These are phyloP conservation scores for Calcarisporium arbuscula DNA, from an alignment of 2,329 filamentous ascomycete species.

Conservation along the genomic window DNA sequence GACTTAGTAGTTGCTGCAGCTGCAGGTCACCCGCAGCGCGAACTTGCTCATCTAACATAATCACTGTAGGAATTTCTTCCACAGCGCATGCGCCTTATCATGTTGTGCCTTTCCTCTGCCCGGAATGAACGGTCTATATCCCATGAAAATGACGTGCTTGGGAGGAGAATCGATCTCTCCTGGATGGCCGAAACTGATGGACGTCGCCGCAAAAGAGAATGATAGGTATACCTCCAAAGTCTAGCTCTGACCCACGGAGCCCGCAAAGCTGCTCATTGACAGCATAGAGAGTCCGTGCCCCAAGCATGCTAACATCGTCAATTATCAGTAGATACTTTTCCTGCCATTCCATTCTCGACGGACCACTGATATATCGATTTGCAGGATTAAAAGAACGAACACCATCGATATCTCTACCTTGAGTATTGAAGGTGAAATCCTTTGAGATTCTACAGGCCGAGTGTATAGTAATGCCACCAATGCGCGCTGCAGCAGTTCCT, in stretches of 20 bases:
- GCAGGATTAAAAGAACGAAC: not conserved
- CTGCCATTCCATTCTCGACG: slow-evolving; percentile 3
- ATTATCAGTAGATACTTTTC: too few species aligned
- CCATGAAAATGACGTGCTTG: not conserved
- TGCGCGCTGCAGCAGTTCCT: slow-evolving; percentile 5
- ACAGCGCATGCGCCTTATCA: slow-evolving; percentile 2
- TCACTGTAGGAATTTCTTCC: not conserved
- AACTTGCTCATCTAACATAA: slow-evolving; percentile 4
- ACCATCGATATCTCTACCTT: not conserved
- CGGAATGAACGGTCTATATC: slow-evolving; percentile 4
- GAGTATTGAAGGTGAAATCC: not conserved
- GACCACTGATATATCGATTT: too few species aligned
- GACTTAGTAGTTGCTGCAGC: slow-evolving; percentile 5
- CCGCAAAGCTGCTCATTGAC: too few species aligned
- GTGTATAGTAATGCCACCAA: slow-evolving; percentile 10
- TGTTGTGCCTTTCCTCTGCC: slow-evolving; percentile 2
- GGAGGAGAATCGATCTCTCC: not conserved
- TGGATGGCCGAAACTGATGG: slow-evolving; percentile 1
- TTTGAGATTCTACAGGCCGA: slow-evolving; percentile 8
- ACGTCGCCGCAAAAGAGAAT: slow-evolving; percentile 6
- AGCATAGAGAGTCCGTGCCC: too few species aligned
- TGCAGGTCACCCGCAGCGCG: slow-evolving; percentile 1
- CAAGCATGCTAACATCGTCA: too few species aligned
- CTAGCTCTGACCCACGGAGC: too few species aligned
- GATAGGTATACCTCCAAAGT: slow-evolving; percentile 3